Evolutionary conservation across 164 flowering plant species (phyloP).

Genomic region (Santalum album): DNA sequence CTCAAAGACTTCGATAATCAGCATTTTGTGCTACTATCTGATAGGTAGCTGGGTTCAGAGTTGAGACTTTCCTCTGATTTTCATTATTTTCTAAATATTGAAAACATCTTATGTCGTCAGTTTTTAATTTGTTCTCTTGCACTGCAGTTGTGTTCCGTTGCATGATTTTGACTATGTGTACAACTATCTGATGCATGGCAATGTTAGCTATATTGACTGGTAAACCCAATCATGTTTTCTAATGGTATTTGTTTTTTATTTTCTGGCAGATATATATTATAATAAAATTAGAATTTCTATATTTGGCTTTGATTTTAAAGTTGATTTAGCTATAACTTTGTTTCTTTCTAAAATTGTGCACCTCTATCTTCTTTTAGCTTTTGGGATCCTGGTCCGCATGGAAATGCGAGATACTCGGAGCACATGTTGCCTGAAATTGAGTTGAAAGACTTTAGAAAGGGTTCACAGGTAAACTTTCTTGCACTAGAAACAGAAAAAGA

Average conservation of each 20-base stretch:
- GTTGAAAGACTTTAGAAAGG: background rate
- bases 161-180: constrained; percentile 4
- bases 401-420: background rate
- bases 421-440: constrained; percentile 4
- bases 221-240: background rate
- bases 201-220: constrained; percentile 5
- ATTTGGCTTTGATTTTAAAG: background rate
- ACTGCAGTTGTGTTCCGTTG: constrained; percentile 4
- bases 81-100: background rate
- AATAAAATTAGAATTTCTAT: background rate
- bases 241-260: background rate
- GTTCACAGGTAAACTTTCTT: background rate
- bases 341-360: background rate
- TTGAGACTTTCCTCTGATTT: background rate
- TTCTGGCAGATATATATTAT: too few relatives aligned
- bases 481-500: too few relatives aligned
- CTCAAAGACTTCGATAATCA: background rate
- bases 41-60: background rate
- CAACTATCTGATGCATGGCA: constrained; percentile 1
- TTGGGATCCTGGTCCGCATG: constrained; percentile 4
- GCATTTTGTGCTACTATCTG: constrained; percentile 5
- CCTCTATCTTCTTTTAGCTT: background rate
- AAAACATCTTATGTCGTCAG: background rate
- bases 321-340: background rate
- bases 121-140: background rate